phyloP scores from a whole-genome alignment of 1,139 yeast species.

The Diutina scorzettiae region DNA sequence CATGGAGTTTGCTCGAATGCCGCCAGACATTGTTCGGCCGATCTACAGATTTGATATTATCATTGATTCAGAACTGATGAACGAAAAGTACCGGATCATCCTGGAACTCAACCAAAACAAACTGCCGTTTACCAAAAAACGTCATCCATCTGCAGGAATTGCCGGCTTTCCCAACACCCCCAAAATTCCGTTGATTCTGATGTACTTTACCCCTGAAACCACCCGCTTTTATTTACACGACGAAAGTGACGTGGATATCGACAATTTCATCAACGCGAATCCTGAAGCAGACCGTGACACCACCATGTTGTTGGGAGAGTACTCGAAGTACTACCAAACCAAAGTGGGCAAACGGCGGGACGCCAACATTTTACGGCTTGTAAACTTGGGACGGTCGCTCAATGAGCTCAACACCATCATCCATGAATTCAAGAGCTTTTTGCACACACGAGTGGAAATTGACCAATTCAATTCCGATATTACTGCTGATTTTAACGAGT shows the following conservation, averaged over 20 bases:
- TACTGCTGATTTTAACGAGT: constrained; percentile 16
- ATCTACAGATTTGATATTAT: constrained; percentile 35
- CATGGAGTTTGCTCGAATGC: constrained; percentile 31
- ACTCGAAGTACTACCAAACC: neutral
- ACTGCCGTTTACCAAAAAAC: neutral
- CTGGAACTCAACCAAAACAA: no score
- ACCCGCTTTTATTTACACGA: constrained; percentile 23
- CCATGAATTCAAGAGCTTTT: constrained; percentile 46
- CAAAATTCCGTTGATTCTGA: constrained; percentile 24
- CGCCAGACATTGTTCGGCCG: constrained; percentile 39
- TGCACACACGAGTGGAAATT: constrained; percentile 26
- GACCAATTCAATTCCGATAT: constrained; percentile 18
- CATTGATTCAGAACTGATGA: constrained; percentile 29
- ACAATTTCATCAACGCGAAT: constrained; percentile 11
- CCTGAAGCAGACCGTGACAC: constrained; percentile 8
- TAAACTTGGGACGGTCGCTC: constrained; percentile 47
- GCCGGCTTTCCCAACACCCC: constrained; percentile 13
- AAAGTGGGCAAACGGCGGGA: neutral
- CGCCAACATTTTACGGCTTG: constrained; percentile 7
- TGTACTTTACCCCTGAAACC: constrained; percentile 22
- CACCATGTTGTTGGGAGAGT: neutral
- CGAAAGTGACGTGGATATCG: constrained; percentile 11
- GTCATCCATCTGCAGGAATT: no score
- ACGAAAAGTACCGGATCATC: neutral
- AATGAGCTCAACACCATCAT: constrained; percentile 52